phyloP scores from a whole-genome alignment of 2,329 filamentous ascomycete genomes.

The Biscogniauxia marginata region DNA sequence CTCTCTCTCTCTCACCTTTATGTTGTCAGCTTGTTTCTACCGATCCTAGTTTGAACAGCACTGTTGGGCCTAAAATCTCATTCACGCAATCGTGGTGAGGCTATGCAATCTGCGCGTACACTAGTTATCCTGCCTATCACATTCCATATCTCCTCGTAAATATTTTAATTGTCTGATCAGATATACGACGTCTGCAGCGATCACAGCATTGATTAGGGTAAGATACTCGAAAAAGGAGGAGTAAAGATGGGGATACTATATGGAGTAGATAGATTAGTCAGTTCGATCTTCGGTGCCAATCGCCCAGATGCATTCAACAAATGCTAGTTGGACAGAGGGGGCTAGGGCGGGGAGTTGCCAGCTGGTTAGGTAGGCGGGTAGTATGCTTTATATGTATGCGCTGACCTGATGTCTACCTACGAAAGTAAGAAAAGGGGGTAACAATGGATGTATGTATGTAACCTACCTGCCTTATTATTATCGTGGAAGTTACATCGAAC shows the following conservation, averaged over 20 bases:
- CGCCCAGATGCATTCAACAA: too few species aligned
- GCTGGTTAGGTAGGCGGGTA: not conserved
- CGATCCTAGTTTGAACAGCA: not conserved
- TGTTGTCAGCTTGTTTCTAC: not conserved
- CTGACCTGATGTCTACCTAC: too few species aligned
- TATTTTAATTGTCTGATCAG: not conserved
- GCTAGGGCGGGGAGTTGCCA: too few species aligned
- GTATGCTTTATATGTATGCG: not conserved
- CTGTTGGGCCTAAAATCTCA: not conserved
- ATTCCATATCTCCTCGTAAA: not conserved
- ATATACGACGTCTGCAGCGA: not conserved
- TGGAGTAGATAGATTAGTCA: not conserved
- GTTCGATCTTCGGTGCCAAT: not conserved
- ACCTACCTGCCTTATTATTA: not conserved
- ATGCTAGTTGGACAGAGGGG: not conserved
- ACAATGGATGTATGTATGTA: not conserved
- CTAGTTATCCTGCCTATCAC: not conserved
- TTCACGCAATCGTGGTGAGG: not conserved
- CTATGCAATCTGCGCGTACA: not conserved
- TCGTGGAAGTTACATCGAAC: too few species aligned
- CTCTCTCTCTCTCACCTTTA: too few species aligned
- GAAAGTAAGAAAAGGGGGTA: not conserved
- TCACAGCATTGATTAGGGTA: not conserved
- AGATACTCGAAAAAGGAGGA: not conserved
- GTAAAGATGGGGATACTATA: not conserved